Evolutionary conservation across 1,284 basidiomycete species (phyloP), one percentile per base, ranked within the genome.

Genomic region (Ceratobasidium sp.): DNA sequence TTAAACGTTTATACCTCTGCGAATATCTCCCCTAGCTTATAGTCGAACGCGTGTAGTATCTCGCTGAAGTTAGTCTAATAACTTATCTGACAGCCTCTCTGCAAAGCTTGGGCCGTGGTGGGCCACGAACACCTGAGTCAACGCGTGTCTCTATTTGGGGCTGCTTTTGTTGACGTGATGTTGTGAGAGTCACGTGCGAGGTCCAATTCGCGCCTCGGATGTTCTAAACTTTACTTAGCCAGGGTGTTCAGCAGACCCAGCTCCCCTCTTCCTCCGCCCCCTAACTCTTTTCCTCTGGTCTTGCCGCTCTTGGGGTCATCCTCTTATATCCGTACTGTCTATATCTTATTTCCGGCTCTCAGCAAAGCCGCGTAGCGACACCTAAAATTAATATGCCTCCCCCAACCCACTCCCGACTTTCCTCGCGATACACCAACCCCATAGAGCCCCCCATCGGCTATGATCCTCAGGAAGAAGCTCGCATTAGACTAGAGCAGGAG

Each of bases 381-480:
- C 68, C 48, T 70, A 73, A 59, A 66, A 78, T 46, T 70, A 79
- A 62, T 54, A 77, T 57, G 54, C 68, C 44, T 44, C 75, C 61
- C 7, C n/a, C 56, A 17, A 67, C 44, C 0, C 48, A 67, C 65
- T 74, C 76, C 52, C 77, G 42, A 26, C 77, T 65, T 57, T 42
- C 40, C 52, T 28, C 48, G 56, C 69, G 38, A 46, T 65, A 56
- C 38, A 50, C 56, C 69, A 78, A 65, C 44, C 70, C 52, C 78
- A 81, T 56, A 85, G 84, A 89, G 90, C 12, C 89, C 83, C 12
- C 89, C 89, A 65, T 79, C 44, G 62, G 61, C 46, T 79, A 78
- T 42, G 76, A 79, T 56, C 76, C 78, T 50, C 77, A 77, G 44
- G 70, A 74, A 23, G 70, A 74, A 57, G 70, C 57, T n/a, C 57